Evolutionary conservation across 1,284 basidiomycete genomes (phyloP).

Genomic region (Omphalotus olearius): DNA sequence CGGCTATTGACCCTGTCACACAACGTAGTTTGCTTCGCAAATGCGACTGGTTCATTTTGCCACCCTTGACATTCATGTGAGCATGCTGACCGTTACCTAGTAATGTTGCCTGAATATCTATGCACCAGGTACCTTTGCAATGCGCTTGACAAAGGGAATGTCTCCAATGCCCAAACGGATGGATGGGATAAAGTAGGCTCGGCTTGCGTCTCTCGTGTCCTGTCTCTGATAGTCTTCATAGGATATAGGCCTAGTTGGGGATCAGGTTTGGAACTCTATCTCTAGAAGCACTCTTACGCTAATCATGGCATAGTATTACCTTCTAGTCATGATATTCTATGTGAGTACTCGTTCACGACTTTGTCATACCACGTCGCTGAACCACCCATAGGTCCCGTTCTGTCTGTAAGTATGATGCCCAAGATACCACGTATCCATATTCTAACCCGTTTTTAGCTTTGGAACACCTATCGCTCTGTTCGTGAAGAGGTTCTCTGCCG

Average conservation of each 20-base stretch:
- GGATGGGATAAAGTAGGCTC: conserved; percentile 37
- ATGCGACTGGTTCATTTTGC: conserved; percentile 35
- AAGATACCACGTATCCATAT: neutral
- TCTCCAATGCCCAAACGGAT: conserved; percentile 51
- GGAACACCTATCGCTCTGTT: conserved; percentile 44
- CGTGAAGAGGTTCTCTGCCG: conserved; percentile 45
- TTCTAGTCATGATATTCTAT: conserved; percentile 46
- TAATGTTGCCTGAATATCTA: neutral
- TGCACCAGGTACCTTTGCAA: conserved; percentile 41
- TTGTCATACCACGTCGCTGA: neutral
- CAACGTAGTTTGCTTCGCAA: conserved; percentile 31
- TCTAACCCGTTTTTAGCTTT: conserved; percentile 24
- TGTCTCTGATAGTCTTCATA: conserved; percentile 13
- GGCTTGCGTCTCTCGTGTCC: neutral
- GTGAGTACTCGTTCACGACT: conserved; percentile 21
- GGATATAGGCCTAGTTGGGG: conserved; percentile 35
- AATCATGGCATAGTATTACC: conserved; percentile 31
- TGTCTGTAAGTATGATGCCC: conserved; percentile 30
- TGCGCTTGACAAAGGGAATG: conserved; percentile 51
- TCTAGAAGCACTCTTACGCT: neutral
- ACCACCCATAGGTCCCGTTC: conserved; percentile 31
- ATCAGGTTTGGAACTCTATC: conserved; percentile 27
- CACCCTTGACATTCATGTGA: conserved; percentile 39
- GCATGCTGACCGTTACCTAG: conserved; percentile 1
- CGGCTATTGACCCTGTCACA: conserved; percentile 6